Percentiles rank a stretch among this genome's conserved stretches.
Evolutionary conservation across 345 rosid genomes (phyloP).

Genomic region (Orychophragmus violaceus): DNA sequence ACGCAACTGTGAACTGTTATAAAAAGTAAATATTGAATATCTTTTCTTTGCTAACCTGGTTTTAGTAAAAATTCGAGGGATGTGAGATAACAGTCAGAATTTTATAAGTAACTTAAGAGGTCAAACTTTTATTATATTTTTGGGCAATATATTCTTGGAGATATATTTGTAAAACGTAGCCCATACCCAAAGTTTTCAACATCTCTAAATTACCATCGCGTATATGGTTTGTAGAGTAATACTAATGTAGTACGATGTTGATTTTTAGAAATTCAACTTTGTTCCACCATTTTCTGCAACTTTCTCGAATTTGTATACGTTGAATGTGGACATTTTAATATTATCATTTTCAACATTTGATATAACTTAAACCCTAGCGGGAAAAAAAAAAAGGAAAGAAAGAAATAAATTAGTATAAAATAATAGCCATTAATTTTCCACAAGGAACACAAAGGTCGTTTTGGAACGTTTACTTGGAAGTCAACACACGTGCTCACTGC

Average conservation of each 20-base stretch:
- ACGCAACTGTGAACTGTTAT: neutral
- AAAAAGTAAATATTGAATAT: neutral
- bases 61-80: neutral
- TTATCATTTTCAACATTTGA: neutral
- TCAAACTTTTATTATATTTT: no score
- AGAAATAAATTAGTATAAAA: no score
- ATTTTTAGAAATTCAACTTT: neutral
- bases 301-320: neutral
- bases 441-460: slow-evolving; percentile 17
- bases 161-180: neutral
- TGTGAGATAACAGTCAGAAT: neutral
- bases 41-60: neutral
- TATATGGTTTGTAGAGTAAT: neutral
- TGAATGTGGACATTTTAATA: neutral
- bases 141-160: neutral
- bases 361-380: neutral
- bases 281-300: slow-evolving; percentile 7
- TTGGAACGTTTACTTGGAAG: slow-evolving; percentile 26
- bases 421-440: no score
- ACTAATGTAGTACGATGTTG: slow-evolving; percentile 5
- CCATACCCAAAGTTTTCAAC: neutral
- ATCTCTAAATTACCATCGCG: neutral
- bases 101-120: neutral
- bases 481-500: slow-evolving; percentile 23
- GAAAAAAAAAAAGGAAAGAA: no score